Base-by-base conservation (phyloP, 108 stramenopile species). In the Skeletonema potamos region DNA sequence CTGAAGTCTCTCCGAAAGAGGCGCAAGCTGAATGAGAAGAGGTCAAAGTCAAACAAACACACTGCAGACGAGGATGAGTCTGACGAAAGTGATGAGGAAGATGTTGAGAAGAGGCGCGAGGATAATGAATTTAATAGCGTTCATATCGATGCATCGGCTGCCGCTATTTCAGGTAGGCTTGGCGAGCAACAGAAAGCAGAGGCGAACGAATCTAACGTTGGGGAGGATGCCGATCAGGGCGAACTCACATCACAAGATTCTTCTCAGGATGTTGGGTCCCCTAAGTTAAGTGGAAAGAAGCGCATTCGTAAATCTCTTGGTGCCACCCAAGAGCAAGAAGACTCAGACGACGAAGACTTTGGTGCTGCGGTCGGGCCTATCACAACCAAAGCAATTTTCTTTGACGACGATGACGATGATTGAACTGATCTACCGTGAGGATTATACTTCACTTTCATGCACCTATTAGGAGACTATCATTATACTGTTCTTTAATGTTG, bases 341-440 rank as follows among this genome's bases (percentile, higher is more conserved):
- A 70, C 48, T 74, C 80, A 1, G 80, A 81, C 3, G 80, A 81
- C n/a, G 80, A 81, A 67, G 80, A 81, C 44, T 80, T 80, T 60
- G 70, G 48, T 51, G 48, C 48, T 51, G 8, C 48, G 7, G 22
- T 51, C 1, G 48, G 48, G 8, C 48, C 48, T 7, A 5, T 22
- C 17, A 51, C 48, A 24, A 9, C 48, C 22, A 51, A 24, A 51
- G 48, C 48, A 51, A 51, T 8, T 8, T 51, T 51, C 48, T 51
- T 51, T 22, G 48, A 51, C 1, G 48, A 51, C 48, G 48, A 51
- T 6, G 48, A 51, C 22, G 48, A 51, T 22, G 48, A 51, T 51
- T 41, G 15, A n/a, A 11, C 37, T 36, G 9, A 7, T 3, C 11
- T 37, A n/a, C 36, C 36, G 2, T 37, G 9, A n/a, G n/a, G 36